A percentile compares a stretch with the other conserved stretches of the same genome.
Evolutionary conservation across 202 grass and related monocot genomes (phyloP).

Genomic region (Tripidium arundinaceum): DNA sequence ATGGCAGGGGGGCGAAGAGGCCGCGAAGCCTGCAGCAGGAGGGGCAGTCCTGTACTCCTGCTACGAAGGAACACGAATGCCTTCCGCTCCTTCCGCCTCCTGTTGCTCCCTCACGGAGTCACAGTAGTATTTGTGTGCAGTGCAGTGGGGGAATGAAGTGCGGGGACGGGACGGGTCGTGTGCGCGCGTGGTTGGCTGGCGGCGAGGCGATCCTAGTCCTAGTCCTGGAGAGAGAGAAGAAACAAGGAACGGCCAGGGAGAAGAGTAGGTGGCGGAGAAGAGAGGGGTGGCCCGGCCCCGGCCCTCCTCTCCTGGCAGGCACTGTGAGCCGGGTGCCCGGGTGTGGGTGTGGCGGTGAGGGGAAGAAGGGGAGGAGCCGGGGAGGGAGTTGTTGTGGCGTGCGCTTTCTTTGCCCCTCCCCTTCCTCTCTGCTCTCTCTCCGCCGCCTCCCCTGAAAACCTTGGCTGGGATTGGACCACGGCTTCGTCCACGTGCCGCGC

Average conservation of each 20-base stretch:
- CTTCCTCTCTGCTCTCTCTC: no score
- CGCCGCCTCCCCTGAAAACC: slow-evolving; percentile 22
- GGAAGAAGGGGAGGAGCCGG: not conserved
- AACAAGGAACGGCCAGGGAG: not conserved
- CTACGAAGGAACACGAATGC: slow-evolving; percentile 1
- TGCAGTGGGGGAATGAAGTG: not conserved
- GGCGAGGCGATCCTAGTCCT: slow-evolving; percentile 21
- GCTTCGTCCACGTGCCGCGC: slow-evolving; percentile 14
- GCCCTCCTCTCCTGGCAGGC: not conserved
- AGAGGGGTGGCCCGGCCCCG: not conserved
- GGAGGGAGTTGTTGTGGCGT: not conserved
- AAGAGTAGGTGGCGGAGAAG: slow-evolving; percentile 36
- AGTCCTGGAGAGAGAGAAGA: not conserved
- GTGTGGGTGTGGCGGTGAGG: not conserved
- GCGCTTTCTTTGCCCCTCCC: not conserved
- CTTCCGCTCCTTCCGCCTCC: not conserved
- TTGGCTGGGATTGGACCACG: slow-evolving; percentile 35
- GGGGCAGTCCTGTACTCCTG: not conserved
- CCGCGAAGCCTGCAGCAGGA: not conserved
- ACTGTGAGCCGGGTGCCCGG: no score
- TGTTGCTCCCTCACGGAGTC: not conserved
- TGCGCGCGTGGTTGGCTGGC: slow-evolving; percentile 22
- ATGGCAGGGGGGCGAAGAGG: slow-evolving; percentile 17
- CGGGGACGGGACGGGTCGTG: not conserved
- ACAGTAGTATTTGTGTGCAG: not conserved